phyloP scores from a whole-genome alignment of 352 stramenopile species.

The Pythium rishiriense region DNA sequence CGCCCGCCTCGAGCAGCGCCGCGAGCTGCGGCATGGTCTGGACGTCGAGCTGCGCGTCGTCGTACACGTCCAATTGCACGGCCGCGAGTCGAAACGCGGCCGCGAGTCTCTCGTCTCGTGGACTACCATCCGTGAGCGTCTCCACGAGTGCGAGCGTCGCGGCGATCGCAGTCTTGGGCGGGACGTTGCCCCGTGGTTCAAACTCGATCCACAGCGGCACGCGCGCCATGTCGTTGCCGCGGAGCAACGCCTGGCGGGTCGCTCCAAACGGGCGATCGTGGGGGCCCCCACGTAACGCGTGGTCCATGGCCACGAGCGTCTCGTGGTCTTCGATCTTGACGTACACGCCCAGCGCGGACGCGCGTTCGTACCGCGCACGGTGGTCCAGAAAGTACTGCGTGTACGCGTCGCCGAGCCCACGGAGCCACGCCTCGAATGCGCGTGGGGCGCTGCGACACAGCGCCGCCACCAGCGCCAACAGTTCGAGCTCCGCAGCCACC shows the following conservation, averaged over 20 bases:
- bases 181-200: neutral
- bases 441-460: neutral
- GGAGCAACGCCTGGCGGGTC: neutral
- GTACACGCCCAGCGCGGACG: conserved; percentile 11
- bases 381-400: conserved; percentile 2
- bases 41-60: neutral
- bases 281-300: neutral
- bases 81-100: neutral
- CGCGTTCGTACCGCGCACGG: conserved; percentile 1
- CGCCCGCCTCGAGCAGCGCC: neutral
- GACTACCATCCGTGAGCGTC: neutral
- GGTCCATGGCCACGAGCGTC: neutral
- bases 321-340: conserved; percentile 4
- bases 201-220: neutral
- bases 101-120: neutral
- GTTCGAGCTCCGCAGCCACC: neutral
- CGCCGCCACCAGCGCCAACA: conserved; percentile 5
- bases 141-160: neutral
- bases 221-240: neutral
- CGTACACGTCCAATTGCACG: neutral
- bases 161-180: neutral
- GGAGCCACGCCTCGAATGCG: neutral
- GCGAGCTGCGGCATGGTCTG: neutral
- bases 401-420: neutral
- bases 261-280: too few species aligned